A percentile compares a stretch with the other conserved stretches of the same genome.
Conservation (phyloP, 805 yeast genomes). For the Zygotorulaspora sp. region DNA sequence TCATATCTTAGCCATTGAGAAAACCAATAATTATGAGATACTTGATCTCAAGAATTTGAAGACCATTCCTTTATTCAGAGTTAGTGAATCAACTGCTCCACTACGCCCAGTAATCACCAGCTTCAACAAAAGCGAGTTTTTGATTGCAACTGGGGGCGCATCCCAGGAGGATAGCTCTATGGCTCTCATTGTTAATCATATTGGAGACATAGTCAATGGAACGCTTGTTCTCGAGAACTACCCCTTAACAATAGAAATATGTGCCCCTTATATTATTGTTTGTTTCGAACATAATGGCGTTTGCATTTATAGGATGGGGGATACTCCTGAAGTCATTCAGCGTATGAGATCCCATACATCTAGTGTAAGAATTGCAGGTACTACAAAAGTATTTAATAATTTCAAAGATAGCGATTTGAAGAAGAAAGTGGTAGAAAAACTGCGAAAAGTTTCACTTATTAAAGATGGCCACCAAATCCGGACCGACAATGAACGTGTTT, state of each 20-base stretch:
- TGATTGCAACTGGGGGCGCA: conserved; percentile 32
- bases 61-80: conserved; percentile 26
- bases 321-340: conserved; percentile 21
- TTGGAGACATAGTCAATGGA: conserved; percentile 33
- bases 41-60: conserved; percentile 17
- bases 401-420: conserved; percentile 9
- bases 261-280: conserved; percentile 27
- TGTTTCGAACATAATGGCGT: conserved; percentile 14
- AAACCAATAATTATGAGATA: conserved; percentile 25
- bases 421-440: conserved; percentile 21
- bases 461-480: conserved; percentile 19
- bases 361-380: conserved; percentile 12
- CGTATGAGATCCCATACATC: conserved; percentile 5
- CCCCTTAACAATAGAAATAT: conserved; percentile 22
- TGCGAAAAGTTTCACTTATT: conserved; percentile 23
- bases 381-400: conserved; percentile 15
- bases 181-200: conserved; percentile 29
- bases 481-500: conserved; percentile 25
- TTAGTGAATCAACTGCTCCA: conserved; percentile 24
- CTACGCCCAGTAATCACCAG: conserved; percentile 25
- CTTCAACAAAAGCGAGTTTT: conserved; percentile 19
- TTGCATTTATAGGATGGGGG: conserved; percentile 14
- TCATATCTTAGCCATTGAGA: conserved; percentile 22
- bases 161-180: conserved; percentile 26
- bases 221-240: conserved; percentile 28